Evolutionary conservation across 805 yeast species (phyloP).

Genomic region (Ogataea trehaloabstinens): DNA sequence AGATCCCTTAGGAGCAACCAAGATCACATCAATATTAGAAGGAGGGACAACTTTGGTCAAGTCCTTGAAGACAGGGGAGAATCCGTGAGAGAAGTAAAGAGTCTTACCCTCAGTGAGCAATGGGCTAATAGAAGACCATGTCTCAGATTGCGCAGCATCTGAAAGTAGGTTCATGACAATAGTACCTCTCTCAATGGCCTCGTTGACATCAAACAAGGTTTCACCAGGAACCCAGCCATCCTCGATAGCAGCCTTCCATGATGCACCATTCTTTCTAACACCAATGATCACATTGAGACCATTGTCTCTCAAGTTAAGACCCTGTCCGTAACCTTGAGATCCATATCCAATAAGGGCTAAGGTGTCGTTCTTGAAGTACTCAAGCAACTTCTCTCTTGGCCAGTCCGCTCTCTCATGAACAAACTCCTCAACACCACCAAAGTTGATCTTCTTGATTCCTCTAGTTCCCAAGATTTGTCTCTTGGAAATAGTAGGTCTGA

Average conservation of each 20-base stretch:
- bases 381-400: constrained; percentile 95
- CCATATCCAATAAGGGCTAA: constrained; percentile 98
- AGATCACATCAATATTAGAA: constrained; percentile 89
- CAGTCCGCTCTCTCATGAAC: constrained; percentile 99
- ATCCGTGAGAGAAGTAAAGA: constrained; percentile 98
- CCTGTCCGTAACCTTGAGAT: constrained; percentile 99
- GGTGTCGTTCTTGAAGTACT: constrained; percentile 97
- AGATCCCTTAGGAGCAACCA: constrained; percentile 99
- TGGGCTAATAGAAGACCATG: constrained; percentile 88
- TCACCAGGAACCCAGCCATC: constrained; percentile 99
- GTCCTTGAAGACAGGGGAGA: constrained; percentile 98
- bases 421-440: constrained; percentile 91
- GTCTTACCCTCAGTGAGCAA: constrained; percentile 95
- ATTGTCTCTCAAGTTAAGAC: constrained; percentile 98
- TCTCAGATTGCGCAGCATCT: constrained; percentile 99
- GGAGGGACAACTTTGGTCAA: constrained; percentile 97
- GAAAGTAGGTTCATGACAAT: constrained; percentile 96
- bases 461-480: constrained; percentile 60
- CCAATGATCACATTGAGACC: constrained; percentile 97
- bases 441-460: constrained; percentile 95
- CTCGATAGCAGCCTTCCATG: constrained; percentile 99
- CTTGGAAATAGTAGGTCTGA: constrained; percentile 44
- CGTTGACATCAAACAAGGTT: constrained; percentile 91
- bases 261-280: constrained; percentile 98
- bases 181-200: constrained; percentile 91